Base-by-base conservation (phyloP, 345 rosid species). In the Trapa bicornis region DNA sequence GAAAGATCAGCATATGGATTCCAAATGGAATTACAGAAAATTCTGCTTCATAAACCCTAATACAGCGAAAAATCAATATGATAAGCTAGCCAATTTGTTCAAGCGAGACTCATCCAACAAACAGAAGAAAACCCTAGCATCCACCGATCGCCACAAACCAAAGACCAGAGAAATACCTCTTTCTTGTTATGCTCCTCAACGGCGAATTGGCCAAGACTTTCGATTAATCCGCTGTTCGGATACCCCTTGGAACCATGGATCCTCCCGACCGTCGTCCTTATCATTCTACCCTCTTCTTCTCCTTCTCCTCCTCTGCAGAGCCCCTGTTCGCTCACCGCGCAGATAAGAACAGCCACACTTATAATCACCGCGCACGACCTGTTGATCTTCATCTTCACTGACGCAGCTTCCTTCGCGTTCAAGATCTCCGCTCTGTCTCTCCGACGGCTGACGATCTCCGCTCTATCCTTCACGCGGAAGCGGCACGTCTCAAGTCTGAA, bases 151-250 rank as follows among this genome's bases (percentile, higher is more conserved):
- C 32, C 47, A 33, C 17, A 64, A 13, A 47, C 36, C 36, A 35
- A 53, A 38, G 64, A 1, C 43, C 66, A 64, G 36, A 22, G 9
- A 10, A 22, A 32, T 12, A 84, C 93, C 88, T 83, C 80, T 61
- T 74, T 73, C 67, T 48, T 82, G 61, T 87, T 87, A 78, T 83
- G 84, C 58, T 87, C 87, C 69, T 83, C 81, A 37, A 87, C 88
- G 70, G 92, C 88, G 71, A 87, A 87, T 39, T 75, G 86, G 35
- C 82, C 89, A 39, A 85, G 78, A 76, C 75, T 76, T 45, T 85
- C 79, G 64, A 85, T 76, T 71, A 72, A 81, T 15, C 58, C 83
- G 70, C 68, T 75, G 74, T 84, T 83, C 33, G 71, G 68, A 64
- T 41, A 35, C 45, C 63, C 81, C 67, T 5, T 39, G 54, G 75